A percentile compares a stretch with the other conserved stretches of the same genome.
Conservation (phyloP, 768 basidiomycete species). For the Amanita phalloides region DNA sequence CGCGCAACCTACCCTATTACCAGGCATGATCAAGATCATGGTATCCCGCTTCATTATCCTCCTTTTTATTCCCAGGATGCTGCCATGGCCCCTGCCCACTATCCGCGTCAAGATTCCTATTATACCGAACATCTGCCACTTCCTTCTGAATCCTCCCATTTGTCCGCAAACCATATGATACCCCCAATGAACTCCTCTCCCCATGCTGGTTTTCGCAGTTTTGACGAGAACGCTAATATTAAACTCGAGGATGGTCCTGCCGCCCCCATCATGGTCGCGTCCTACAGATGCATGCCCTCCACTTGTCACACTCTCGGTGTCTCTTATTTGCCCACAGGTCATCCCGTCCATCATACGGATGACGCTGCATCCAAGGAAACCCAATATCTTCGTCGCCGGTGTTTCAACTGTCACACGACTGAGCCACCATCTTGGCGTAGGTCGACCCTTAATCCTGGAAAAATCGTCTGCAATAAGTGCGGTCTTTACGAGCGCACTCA, state of each 20-base stretch:
- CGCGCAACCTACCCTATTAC: slow-evolving; percentile 72
- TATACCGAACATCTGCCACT: slow-evolving; percentile 22
- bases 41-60: slow-evolving; percentile 24
- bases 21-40: slow-evolving; percentile 55
- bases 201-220: slow-evolving; percentile 36
- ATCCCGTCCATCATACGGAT: slow-evolving; percentile 81
- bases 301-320: slow-evolving; percentile 23
- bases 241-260: slow-evolving; percentile 53
- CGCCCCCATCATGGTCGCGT: slow-evolving; percentile 49
- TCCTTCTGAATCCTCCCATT: slow-evolving; percentile 17
- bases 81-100: slow-evolving; percentile 25
- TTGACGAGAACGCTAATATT: slow-evolving; percentile 37
- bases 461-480: slow-evolving; percentile 93
- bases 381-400: slow-evolving; percentile 78
- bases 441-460: slow-evolving; percentile 80
- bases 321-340: slow-evolving; percentile 32
- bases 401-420: slow-evolving; percentile 88
- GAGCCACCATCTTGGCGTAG: slow-evolving; percentile 87
- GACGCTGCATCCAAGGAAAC: slow-evolving; percentile 88
- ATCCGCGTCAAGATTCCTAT: slow-evolving; percentile 23
- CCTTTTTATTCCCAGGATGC: slow-evolving; percentile 35
- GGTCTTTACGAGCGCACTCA: slow-evolving; percentile 88
- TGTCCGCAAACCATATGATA: slow-evolving; percentile 24
- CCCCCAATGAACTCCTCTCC: slow-evolving; percentile 26
- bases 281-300: slow-evolving; percentile 31